These are phyloP conservation scores for Yamadazyma siamensis DNA, from an alignment of 1,139 yeast genomes.

Conservation along the genomic window DNA sequence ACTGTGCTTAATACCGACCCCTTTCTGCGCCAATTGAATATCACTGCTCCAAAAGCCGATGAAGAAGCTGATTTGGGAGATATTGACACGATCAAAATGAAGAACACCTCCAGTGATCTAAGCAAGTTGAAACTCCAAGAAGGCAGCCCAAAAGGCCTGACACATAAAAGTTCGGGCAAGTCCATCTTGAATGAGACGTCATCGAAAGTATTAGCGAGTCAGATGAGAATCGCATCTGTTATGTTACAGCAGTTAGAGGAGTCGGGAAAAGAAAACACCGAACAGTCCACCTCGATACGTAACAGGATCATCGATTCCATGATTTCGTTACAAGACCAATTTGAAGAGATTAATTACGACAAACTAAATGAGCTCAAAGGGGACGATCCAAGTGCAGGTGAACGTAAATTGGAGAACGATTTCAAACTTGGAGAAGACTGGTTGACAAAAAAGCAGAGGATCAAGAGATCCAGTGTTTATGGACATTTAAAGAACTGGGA, in stretches of 20 bases:
- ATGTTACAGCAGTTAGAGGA: constrained; percentile 88
- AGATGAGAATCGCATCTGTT: constrained; percentile 93
- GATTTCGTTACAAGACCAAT: constrained; percentile 77
- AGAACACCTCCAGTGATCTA: constrained; percentile 2
- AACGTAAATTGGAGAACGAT: constrained; percentile 86
- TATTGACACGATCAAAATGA: neutral
- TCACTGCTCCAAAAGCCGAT: too few relatives aligned
- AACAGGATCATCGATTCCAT: constrained; percentile 80
- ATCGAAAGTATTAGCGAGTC: constrained; percentile 66
- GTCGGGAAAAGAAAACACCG: constrained; percentile 63
- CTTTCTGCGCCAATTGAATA: too few relatives aligned
- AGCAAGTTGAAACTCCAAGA: constrained; percentile 7
- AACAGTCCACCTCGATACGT: constrained; percentile 71
- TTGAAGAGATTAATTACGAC: constrained; percentile 47
- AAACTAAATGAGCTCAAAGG: constrained; percentile 48
- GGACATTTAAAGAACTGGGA: constrained; percentile 95
- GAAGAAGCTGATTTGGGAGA: constrained; percentile 6
- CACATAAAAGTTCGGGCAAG: neutral
- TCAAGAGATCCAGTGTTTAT: constrained; percentile 68
- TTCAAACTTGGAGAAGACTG: constrained; percentile 93
- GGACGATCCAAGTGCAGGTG: constrained; percentile 62
- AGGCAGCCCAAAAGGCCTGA: neutral
- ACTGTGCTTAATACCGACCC: neutral
- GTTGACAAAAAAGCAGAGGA: constrained; percentile 76
- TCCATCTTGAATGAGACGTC: constrained; percentile 1